Base-by-base conservation (phyloP, 2,329 filamentous ascomycete species). In the Penicillium oxalicum region DNA sequence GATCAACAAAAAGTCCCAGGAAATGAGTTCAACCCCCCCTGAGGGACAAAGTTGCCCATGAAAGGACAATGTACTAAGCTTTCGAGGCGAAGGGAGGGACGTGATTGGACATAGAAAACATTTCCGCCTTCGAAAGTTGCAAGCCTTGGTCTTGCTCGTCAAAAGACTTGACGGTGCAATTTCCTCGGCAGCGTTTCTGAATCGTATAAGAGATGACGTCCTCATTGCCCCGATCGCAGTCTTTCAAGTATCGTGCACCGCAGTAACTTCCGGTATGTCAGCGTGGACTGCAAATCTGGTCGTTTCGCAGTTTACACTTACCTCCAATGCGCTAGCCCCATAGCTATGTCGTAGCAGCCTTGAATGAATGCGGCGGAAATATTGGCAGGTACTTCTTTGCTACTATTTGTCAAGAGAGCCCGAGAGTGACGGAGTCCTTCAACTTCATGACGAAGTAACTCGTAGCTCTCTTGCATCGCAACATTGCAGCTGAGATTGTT, bases 251-350 rank as follows among this genome's bases (percentile, higher is more conserved):
- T 24, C 40, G 40, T 24, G 40, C 40, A 9, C 28, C 40, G 25
- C 27, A 34, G 11, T 42, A 34, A 42, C 40, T 42, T 5, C 0
- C 25, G 9, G n/a, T 9, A 13, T 2, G n/a, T 1, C 13, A 28
- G 28, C 9, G 11, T 18, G 11, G 3, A 9, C 9, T 29, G 2
- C 9, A n/a, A 9, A 3, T 8, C 2, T 41, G 0, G 13, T 11
- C 8, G 11, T 2, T 8, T 5, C 4, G 11, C 4, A 24, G 5
- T 25, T 4, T 11, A 7, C 29, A 26, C 18, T 26, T 18, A 42
- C 28, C 40, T 42, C 40, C 40, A 42, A 34, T 42, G 29, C n/a
- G 40, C 28, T 33, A 42, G 40, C n/a, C 27, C 40, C 29, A 34
- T 42, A 2, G 29, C 29, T 7, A 28, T 42, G 6, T 42, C 40